Base-by-base conservation (phyloP, 169 alveolate species). In the Amoebophrya sp. region DNA sequence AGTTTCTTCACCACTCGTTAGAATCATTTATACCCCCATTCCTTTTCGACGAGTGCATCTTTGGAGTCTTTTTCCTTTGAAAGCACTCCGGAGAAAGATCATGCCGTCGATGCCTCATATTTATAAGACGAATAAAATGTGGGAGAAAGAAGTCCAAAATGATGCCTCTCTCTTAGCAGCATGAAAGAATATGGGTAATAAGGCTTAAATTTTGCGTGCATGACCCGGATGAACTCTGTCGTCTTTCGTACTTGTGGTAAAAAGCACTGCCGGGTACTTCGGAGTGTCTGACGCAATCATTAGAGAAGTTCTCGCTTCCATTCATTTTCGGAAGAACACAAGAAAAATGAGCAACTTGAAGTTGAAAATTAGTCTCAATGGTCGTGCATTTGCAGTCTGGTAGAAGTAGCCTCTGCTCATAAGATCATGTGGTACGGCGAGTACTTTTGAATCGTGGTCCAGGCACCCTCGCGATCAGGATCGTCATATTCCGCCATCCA, bases 401-500 rank as follows among this genome's bases (percentile, higher is more conserved):
- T n/a, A n/a, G n/a, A n/a, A n/a, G n/a, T n/a, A n/a, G n/a, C n/a
- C n/a, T n/a, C n/a, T n/a, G n/a, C n/a, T n/a, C n/a, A n/a, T 47
- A 12, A 6, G 65, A 47, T 47, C 65, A 47, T 47, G 6, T 47
- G 65, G 65, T 47, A 47, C 65, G 65, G 65, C 29, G 65, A 47
- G 65, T 47, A 47, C 29, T 47, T 47, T 47, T 47, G 18, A 12
- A 6, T 18, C 18, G 65, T 47, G 65, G 29, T n/a, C n/a, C n/a
- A n/a, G n/a, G n/a, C n/a, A n/a, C n/a, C n/a, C n/a, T n/a, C n/a
- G n/a, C n/a, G n/a, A 38, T 41, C 89, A 26, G 39, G 89, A 91
- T 24, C 14, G 78, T 92, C 93, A 36, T 92, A 92, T 78, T 92
- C 93, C 0, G 90, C 93, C 93, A 92, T 92, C 93, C 93, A 92